A percentile compares a stretch with the other conserved stretches of the same genome.
These are phyloP conservation scores for Flaveria bidentis DNA, from an alignment of 129 eudicot species.

Conservation along the genomic window DNA sequence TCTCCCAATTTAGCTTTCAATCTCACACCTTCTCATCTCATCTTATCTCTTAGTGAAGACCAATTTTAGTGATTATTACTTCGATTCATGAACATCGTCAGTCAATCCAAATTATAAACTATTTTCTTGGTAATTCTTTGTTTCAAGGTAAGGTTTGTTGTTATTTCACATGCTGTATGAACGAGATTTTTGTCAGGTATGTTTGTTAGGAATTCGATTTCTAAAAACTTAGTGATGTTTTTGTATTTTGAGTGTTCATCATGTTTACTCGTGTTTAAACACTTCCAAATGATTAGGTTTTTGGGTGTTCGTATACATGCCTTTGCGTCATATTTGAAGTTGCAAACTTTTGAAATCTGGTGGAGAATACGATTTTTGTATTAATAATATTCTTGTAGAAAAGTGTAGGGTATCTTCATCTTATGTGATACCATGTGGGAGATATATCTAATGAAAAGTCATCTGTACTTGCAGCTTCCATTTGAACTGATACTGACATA, in stretches of 20 bases:
- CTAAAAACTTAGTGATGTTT: too few relatives aligned
- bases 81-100: slow-evolving; percentile 10
- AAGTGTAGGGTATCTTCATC: background rate
- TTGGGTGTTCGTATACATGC: too few relatives aligned
- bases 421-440: slow-evolving; percentile 9
- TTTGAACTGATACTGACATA: background rate
- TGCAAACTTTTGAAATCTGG: background rate
- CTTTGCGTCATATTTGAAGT: too few relatives aligned
- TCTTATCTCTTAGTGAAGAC: background rate
- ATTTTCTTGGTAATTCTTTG: too few relatives aligned
- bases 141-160: too few relatives aligned
- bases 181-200: too few relatives aligned
- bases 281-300: too few relatives aligned
- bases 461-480: slow-evolving; percentile 19
- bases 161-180: too few relatives aligned
- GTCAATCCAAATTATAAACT: slow-evolving; percentile 1
- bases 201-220: too few relatives aligned
- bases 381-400: too few relatives aligned
- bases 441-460: slow-evolving; percentile 2
- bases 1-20: background rate
- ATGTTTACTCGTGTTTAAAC: too few relatives aligned
- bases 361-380: background rate
- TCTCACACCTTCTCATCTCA: background rate
- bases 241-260: too few relatives aligned
- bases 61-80: slow-evolving; percentile 4